Evolutionary conservation across 495 filamentous ascomycete species (phyloP).

Genomic region (Tetracladium setigerum): DNA sequence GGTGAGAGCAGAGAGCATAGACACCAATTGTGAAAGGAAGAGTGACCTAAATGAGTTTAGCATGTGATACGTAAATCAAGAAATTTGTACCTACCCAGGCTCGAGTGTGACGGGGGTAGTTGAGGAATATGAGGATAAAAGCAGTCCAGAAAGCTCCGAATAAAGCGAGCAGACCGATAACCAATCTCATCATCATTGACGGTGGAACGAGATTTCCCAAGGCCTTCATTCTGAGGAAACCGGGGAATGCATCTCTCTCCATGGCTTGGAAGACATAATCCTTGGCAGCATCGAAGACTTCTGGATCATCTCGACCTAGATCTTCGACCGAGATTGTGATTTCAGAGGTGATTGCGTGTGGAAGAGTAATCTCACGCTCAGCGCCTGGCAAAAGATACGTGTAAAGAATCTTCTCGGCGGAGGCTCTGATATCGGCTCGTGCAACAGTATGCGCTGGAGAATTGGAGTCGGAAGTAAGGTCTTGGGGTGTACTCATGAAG

Average conservation of each 20-base stretch:
- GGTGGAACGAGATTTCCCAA: slow-evolving; percentile 90
- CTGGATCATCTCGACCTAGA: slow-evolving; percentile 84
- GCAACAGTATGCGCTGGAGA: slow-evolving; percentile 81
- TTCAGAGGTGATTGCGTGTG: slow-evolving; percentile 72
- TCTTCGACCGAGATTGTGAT: slow-evolving; percentile 83
- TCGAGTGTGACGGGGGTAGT: slow-evolving; percentile 63
- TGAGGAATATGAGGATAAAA: slow-evolving; percentile 85
- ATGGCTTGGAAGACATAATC: slow-evolving; percentile 99
- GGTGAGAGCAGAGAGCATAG: slow-evolving; percentile 81
- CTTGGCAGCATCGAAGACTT: slow-evolving; percentile 94
- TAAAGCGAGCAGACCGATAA: slow-evolving; percentile 77
- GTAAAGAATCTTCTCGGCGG: slow-evolving; percentile 95
- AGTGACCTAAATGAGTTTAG: slow-evolving; percentile 56
- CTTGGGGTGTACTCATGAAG: slow-evolving; percentile 51
- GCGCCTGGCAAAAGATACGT: slow-evolving; percentile 88
- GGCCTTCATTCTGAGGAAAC: slow-evolving; percentile 89
- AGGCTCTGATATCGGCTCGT: slow-evolving; percentile 79
- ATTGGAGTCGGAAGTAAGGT: slow-evolving; percentile 54
- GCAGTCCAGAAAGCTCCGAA: slow-evolving; percentile 91
- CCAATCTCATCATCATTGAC: slow-evolving; percentile 72
- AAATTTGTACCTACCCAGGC: slow-evolving; percentile 60
- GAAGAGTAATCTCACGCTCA: slow-evolving; percentile 90
- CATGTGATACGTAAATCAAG: not conserved
- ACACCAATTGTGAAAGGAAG: slow-evolving; percentile 88
- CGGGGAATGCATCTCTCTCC: slow-evolving; percentile 97